Percentiles rank a stretch among this genome's conserved stretches.
Evolutionary conservation across 768 basidiomycete genomes (phyloP).

Genomic region (Roridomyces roridus): DNA sequence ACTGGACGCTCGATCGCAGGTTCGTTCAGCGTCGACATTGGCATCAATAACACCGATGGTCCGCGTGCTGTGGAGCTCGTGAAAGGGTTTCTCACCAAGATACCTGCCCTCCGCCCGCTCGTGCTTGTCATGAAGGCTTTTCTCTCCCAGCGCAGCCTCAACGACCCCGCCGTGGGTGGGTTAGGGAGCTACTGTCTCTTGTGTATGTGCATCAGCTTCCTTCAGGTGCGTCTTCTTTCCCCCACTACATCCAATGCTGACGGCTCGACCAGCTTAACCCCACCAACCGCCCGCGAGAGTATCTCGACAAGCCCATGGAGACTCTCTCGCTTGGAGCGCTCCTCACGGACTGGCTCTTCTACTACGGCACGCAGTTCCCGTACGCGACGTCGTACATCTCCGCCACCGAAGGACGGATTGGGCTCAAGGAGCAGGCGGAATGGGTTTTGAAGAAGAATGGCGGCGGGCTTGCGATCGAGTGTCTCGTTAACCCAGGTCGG

Average conservation of each 20-base stretch:
- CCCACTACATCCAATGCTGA: not conserved
- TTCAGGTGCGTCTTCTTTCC: conserved; percentile 57
- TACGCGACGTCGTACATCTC: conserved; percentile 49
- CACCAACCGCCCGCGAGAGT: conserved; percentile 52
- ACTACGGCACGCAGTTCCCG: conserved; percentile 59
- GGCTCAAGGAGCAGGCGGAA: conserved; percentile 40
- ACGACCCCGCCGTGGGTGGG: conserved; percentile 67
- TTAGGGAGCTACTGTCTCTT: conserved; percentile 72
- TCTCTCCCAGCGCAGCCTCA: conserved; percentile 60
- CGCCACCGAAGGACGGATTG: conserved; percentile 37
- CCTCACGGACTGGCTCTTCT: conserved; percentile 67
- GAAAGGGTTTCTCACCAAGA: conserved; percentile 52
- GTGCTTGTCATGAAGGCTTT: conserved; percentile 70
- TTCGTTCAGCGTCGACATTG: conserved; percentile 67
- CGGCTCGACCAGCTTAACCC: conserved; percentile 59
- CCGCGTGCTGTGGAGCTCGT: conserved; percentile 57
- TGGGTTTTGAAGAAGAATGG: conserved; percentile 36
- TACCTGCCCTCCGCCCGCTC: conserved; percentile 66
- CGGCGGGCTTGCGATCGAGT: conserved; percentile 44
- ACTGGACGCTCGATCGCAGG: conserved; percentile 39
- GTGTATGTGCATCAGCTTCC: conserved; percentile 68
- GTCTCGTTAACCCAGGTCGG: conserved; percentile 48
- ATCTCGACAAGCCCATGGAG: conserved; percentile 50
- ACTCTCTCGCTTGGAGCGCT: conserved; percentile 62
- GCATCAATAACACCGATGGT: conserved; percentile 67